Conservation (phyloP, 257 asterid genomes). For the Perilla frutescens region DNA sequence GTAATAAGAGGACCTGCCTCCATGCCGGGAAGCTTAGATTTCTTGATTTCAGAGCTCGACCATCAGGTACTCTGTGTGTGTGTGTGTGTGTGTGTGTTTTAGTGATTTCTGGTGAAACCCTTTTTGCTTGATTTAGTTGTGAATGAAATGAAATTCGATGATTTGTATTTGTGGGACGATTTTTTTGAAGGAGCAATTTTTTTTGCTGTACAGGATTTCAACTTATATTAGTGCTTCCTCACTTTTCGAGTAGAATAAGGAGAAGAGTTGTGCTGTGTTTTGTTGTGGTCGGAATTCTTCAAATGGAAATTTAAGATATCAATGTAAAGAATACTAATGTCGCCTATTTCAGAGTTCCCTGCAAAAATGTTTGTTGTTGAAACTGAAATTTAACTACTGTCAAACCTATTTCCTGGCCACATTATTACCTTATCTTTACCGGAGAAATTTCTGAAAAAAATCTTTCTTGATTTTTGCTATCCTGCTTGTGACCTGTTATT, state of each 20-base stretch:
- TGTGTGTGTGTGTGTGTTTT: conserved; percentile 18
- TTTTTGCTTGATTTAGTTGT: background rate
- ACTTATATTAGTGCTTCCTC: too few relatives aligned
- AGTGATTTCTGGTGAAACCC: background rate
- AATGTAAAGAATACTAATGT: background rate
- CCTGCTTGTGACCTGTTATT: background rate
- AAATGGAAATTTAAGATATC: background rate
- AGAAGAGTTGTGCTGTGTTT: background rate
- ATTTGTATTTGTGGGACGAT: background rate
- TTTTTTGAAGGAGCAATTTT: background rate
- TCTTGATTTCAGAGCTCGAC: conserved; percentile 52
- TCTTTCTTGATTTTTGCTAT: background rate
- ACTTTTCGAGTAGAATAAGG: background rate
- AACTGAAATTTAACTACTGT: background rate
- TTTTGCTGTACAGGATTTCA: background rate
- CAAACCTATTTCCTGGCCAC: background rate
- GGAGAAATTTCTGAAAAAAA: background rate
- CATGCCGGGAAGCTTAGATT: conserved; percentile 41
- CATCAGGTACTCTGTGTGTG: conserved; percentile 55
- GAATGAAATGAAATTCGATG: background rate
- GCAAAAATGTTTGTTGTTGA: background rate
- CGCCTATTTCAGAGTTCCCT: background rate
- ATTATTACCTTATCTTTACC: background rate
- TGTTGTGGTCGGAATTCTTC: background rate
- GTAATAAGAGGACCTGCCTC: conserved; percentile 40